Evolutionary conservation across 495 filamentous ascomycete genomes (phyloP).

Genomic region (Achaetomiella virescens): DNA sequence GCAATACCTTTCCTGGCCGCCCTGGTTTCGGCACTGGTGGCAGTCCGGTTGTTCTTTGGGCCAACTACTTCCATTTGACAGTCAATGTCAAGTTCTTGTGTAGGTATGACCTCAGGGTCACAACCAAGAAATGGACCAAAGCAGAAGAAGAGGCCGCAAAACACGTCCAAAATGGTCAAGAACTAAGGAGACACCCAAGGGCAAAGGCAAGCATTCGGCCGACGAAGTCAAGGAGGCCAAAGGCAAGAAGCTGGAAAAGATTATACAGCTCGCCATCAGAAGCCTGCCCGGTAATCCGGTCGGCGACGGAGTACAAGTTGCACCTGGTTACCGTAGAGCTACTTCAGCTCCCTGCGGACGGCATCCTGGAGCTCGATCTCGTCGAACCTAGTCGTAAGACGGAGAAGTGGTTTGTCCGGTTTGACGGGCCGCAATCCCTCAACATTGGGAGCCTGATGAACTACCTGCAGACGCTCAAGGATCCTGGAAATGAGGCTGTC

Average conservation of each 20-base stretch:
- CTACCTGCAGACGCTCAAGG: slow-evolving; percentile 43
- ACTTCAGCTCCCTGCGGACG: slow-evolving; percentile 31
- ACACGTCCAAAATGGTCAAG: background rate
- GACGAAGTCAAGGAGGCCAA: slow-evolving; percentile 34
- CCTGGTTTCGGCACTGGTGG: slow-evolving; percentile 58
- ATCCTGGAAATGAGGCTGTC: slow-evolving; percentile 32
- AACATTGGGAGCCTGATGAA: slow-evolving; percentile 44
- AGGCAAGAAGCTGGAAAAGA: slow-evolving; percentile 47
- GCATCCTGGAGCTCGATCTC: slow-evolving; percentile 37
- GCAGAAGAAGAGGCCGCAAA: background rate
- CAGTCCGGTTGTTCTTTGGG: slow-evolving; percentile 46
- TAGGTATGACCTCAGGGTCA: slow-evolving; percentile 33
- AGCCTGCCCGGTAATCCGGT: slow-evolving; percentile 24
- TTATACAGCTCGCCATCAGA: slow-evolving; percentile 48
- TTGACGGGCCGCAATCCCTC: slow-evolving; percentile 36
- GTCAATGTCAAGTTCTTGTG: slow-evolving; percentile 31
- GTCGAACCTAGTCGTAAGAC: slow-evolving; percentile 37
- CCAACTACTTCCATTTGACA: slow-evolving; percentile 58
- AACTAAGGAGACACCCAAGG: slow-evolving; percentile 13
- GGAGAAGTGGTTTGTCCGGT: slow-evolving; percentile 37
- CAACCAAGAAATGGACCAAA: background rate
- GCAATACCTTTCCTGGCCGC: slow-evolving; percentile 37
- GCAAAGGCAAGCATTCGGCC: slow-evolving; percentile 31
- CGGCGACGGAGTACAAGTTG: slow-evolving; percentile 54
- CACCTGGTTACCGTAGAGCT: slow-evolving; percentile 41